Conservation (phyloP, 768 basidiomycete species). For the Cyathus striatus region DNA sequence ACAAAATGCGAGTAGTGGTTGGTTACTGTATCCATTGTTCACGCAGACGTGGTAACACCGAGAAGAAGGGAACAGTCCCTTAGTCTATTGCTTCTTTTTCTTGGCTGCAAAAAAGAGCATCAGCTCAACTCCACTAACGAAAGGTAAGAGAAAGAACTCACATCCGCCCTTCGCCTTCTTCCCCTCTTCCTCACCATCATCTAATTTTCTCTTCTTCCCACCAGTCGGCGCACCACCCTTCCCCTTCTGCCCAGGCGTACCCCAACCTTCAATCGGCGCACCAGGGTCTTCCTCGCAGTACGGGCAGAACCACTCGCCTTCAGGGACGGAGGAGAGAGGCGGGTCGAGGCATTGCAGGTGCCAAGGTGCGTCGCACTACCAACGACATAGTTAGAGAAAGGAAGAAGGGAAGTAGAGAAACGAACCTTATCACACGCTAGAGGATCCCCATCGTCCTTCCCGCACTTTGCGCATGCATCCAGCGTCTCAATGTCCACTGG, state of each 20-base stretch:
- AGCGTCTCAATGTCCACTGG: constrained; percentile 70
- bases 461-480: constrained; percentile 67
- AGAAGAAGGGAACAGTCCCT: background rate
- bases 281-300: constrained; percentile 59
- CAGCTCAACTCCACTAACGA: background rate
- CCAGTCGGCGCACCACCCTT: constrained; percentile 13
- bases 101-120: constrained; percentile 8
- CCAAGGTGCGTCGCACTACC: constrained; percentile 84
- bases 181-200: background rate
- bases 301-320: constrained; percentile 92
- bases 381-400: background rate
- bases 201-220: background rate
- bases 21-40: too few relatives aligned
- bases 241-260: constrained; percentile 15
- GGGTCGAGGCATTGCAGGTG: constrained; percentile 80
- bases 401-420: constrained; percentile 5
- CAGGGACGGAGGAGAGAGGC: constrained; percentile 71
- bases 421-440: constrained; percentile 89
- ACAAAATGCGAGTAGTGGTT: too few relatives aligned
- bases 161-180: background rate
- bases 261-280: constrained; percentile 42
- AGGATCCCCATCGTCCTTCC: constrained; percentile 64
- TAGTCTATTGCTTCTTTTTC: constrained; percentile 12
- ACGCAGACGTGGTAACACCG: too few relatives aligned
- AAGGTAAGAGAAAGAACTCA: background rate